Evolutionary conservation across 805 yeast genomes (phyloP).

Genomic region (Saccharomycopsis fermentans): DNA sequence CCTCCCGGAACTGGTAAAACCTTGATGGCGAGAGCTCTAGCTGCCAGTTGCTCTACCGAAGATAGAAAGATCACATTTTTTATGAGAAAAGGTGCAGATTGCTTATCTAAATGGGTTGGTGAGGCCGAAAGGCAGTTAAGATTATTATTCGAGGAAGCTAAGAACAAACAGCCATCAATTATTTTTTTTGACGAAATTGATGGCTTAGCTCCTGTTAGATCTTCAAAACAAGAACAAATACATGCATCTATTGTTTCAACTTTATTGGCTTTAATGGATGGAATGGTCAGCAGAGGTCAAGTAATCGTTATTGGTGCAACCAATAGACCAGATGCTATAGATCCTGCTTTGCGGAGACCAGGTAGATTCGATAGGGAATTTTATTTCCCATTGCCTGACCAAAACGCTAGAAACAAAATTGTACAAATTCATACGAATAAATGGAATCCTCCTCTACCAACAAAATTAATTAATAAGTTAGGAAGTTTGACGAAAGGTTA

Average conservation of each 20-base stretch:
- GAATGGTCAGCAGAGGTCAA: slow-evolving; percentile 98
- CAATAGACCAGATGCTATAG: slow-evolving; percentile 95
- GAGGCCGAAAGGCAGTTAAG: slow-evolving; percentile 95
- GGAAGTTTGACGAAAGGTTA: slow-evolving; percentile 86
- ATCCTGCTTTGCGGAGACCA: slow-evolving; percentile 93
- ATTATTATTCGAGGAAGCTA: slow-evolving; percentile 88
- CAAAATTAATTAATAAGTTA: slow-evolving; percentile 48
- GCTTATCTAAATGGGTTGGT: slow-evolving; percentile 97
- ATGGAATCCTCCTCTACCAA: slow-evolving; percentile 71
- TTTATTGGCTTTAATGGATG: slow-evolving; percentile 91
- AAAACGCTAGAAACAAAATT: slow-evolving; percentile 67
- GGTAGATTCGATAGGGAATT: slow-evolving; percentile 97
- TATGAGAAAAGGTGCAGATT: slow-evolving; percentile 98
- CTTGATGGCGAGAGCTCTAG: slow-evolving; percentile 92
- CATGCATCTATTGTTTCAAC: slow-evolving; percentile 97
- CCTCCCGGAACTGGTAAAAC: slow-evolving; percentile 99
- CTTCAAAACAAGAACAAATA: slow-evolving; percentile 95
- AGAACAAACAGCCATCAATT: slow-evolving; percentile 89
- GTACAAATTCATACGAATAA: slow-evolving; percentile 76
- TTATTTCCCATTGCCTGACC: slow-evolving; percentile 87
- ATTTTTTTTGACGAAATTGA: slow-evolving; percentile 97
- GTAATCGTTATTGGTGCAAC: slow-evolving; percentile 98
- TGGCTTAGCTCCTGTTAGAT: slow-evolving; percentile 95
- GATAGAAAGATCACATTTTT: slow-evolving; percentile 85
- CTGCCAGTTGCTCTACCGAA: slow-evolving; percentile 85